Base-by-base conservation (phyloP, 1,139 yeast species). In the Lodderomyces margitis region DNA sequence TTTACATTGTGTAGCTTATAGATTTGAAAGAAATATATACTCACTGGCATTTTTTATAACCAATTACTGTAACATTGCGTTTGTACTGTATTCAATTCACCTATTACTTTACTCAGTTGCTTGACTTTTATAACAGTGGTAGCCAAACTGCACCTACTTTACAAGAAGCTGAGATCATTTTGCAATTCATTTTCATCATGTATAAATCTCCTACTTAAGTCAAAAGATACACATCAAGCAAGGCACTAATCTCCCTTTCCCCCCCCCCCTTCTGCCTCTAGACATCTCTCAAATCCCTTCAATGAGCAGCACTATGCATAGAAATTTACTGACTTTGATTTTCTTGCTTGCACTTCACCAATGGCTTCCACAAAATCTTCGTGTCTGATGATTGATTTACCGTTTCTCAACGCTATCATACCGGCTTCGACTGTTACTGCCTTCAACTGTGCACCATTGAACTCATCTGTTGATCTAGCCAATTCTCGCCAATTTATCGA, bases 341-440 rank as follows among this genome's bases (percentile, higher is more conserved):
- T 94, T 72, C 98, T 82, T 41, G 98, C 96, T 70, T 92, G 98
- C 32, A 94, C 98, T 71, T 94, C 98, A 48, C 97, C 84, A 50
- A 92, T 89, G 46, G 96, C 99, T 61, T 94, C 98, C 16, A 94
- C 96, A 60, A 92, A 94, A 68, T 94, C 98, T 68, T 94, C 98
- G 64, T 94, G 99, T 56, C 87, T 87, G 45, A 94, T 91, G 51
- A 84, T 78, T 25, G 87, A 80, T 65, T 92, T 95, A 20, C 97
- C 98, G 56, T 88, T 88, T 67, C 98, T 81, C 59, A 94, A 76
- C 1, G 98, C 99, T 67, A 94, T 92, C 98, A 92, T 94, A 59
- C 98, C 99, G 2, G 98, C 98, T 65, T 92, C 99, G 17, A 92
- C 98, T 7, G 97, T 89, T 21, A 92, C 98, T 0, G 98, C 98